Percentiles rank a stretch among this genome's conserved stretches.
phyloP scores from a whole-genome alignment of 192 early-diverging fungal genomes.

The Glomus cerebriforme region DNA sequence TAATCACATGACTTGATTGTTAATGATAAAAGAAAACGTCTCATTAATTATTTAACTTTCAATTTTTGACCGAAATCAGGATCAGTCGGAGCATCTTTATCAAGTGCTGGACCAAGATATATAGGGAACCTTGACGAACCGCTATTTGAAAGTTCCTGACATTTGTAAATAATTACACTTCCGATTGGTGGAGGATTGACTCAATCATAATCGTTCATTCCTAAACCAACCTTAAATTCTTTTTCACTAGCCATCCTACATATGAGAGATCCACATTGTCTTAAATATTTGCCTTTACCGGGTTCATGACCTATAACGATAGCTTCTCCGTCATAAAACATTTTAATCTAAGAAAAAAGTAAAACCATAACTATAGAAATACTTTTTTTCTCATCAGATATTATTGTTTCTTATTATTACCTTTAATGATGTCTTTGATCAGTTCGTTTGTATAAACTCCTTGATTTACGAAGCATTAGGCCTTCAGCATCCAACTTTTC shows the following conservation, averaged over 20 bases:
- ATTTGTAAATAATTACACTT: conserved; percentile 46
- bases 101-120: conserved; percentile 44
- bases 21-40: no score
- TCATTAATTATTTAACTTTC: background rate
- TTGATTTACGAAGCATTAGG: conserved; percentile 59
- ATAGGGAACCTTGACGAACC: conserved; percentile 48
- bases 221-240: conserved; percentile 66
- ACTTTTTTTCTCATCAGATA: no score
- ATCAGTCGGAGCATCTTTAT: conserved; percentile 13
- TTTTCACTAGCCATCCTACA: conserved; percentile 64
- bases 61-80: conserved; percentile 1
- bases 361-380: conserved; percentile 26
- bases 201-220: conserved; percentile 62
- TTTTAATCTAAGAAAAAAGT: conserved; percentile 72
- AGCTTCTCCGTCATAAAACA: conserved; percentile 73
- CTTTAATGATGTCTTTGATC: conserved; percentile 7
- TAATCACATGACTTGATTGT: no score
- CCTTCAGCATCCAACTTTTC: conserved; percentile 68
- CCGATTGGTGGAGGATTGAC: conserved; percentile 57
- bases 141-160: conserved; percentile 47
- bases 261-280: conserved; percentile 58
- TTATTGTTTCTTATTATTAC: background rate
- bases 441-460: background rate
- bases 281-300: conserved; percentile 57
- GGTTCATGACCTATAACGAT: conserved; percentile 58